Evolutionary conservation across 2,329 filamentous ascomycete genomes (phyloP).

Genomic region (Xylaria sp.): DNA sequence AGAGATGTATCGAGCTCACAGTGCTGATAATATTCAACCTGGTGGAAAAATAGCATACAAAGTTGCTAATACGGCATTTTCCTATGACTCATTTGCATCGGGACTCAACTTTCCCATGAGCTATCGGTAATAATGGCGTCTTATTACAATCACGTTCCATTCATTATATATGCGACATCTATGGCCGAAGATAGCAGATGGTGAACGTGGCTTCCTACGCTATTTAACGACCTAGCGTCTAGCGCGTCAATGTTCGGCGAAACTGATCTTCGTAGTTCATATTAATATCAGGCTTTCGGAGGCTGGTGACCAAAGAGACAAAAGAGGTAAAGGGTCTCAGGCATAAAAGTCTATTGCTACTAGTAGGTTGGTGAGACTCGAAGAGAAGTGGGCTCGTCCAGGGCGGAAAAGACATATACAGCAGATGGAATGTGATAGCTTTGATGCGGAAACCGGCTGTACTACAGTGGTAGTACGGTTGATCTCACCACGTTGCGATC

Average conservation of each 20-base stretch:
- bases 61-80: not conserved
- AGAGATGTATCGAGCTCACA: not conserved
- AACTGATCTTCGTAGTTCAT: not conserved
- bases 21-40: not conserved
- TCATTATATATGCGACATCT: slow-evolving; percentile 10
- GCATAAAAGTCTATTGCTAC: slow-evolving; percentile 16
- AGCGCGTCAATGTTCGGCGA: not conserved
- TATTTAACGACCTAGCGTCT: not conserved
- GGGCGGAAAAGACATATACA: not conserved
- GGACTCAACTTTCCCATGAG: not conserved
- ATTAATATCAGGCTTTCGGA: not conserved
- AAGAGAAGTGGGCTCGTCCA: not conserved
- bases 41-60: not conserved
- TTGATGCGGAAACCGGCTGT: slow-evolving; percentile 1
- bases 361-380: not conserved
- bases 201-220: slow-evolving; percentile 1
- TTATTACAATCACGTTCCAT: not conserved
- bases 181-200: slow-evolving; percentile 1
- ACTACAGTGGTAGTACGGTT: not conserved
- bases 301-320: not conserved
- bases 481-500: not conserved
- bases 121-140: not conserved
- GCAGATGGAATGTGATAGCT: too few species aligned
- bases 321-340: not conserved
- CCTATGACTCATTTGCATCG: not conserved